Evolutionary conservation across 1,284 basidiomycete genomes (phyloP), one percentile per base, ranked within the genome.

Genomic region (Austropuccinia psidii): DNA sequence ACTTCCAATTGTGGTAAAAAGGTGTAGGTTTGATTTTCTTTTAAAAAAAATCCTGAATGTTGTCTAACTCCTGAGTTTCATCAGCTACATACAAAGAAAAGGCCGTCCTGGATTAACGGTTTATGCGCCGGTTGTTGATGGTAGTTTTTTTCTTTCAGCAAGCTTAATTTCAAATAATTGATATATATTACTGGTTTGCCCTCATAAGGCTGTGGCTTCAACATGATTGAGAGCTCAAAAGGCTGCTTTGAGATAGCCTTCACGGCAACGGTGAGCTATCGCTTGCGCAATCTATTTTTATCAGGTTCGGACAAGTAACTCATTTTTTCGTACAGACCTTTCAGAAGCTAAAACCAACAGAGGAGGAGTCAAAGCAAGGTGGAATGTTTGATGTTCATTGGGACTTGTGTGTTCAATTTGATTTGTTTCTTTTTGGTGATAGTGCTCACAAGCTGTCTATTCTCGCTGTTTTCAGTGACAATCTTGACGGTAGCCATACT

Each of bases 1-100:
- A 69, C 52, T 7, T 58, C 67, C 19, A 69, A 69, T 41, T 69
- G 67, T 31, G 24, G 39, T 7, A 69, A 69, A 24, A 58, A 35
- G 47, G 29, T 69, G 64, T 66, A 39, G 39, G 5, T 9, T 29
- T 21, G 8, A 54, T n/a, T 66, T 11, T 11, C 11, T 6, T n/a
- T 31, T 31, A 29, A 27, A 5, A 27, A 7, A 11, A n/a, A 50
- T 66, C 27, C n/a, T 37, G 3, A 4, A n/a, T n/a, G n/a, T n/a
- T n/a, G n/a, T n/a, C n/a, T n/a, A n/a, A n/a, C 19, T 39, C 7
- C 4, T 55, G 52, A 55, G 17, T n/a, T n/a, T n/a, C 52, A 7
- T 6, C 4, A 66, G 64, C 4, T 49, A 49, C 11, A 49, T 49
- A 17, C 19, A 19, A 24, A 17, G 45, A 13, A 4, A 11, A 13